These are phyloP conservation scores for Sordariomycetes sp. DNA, from an alignment of 2,329 filamentous ascomycete species.

Conservation along the genomic window DNA sequence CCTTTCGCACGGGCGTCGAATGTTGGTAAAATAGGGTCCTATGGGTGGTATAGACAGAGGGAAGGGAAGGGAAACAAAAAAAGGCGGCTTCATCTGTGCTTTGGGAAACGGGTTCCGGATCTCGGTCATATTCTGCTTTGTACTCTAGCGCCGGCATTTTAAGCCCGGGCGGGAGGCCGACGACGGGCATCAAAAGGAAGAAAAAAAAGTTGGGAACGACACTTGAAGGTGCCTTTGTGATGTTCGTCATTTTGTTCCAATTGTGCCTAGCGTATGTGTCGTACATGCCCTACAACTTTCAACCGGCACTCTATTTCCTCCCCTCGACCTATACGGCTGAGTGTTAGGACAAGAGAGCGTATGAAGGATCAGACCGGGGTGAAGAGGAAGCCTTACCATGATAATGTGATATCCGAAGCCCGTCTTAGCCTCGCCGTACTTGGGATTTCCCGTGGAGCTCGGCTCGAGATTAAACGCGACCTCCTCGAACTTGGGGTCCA, in stretches of 20 bases:
- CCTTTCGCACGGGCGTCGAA: slow-evolving; percentile 9
- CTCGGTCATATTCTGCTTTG: slow-evolving; percentile 12
- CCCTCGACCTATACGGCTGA: slow-evolving; percentile 21
- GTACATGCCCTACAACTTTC: background rate
- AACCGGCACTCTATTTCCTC: slow-evolving; percentile 16
- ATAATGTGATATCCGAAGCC: slow-evolving; percentile 68
- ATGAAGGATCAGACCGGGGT: background rate
- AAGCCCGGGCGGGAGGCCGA: slow-evolving; percentile 16
- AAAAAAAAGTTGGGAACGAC: slow-evolving; percentile 11
- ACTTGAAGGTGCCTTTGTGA: background rate
- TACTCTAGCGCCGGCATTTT: slow-evolving; percentile 34
- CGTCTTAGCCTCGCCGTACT: slow-evolving; percentile 59
- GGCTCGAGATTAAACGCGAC: slow-evolving; percentile 56
- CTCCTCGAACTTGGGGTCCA: slow-evolving; percentile 58
- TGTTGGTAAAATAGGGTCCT: background rate
- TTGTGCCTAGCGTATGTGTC: slow-evolving; percentile 1
- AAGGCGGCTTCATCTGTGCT: background rate
- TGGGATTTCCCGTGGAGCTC: slow-evolving; percentile 51
- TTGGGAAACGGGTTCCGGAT: slow-evolving; percentile 17
- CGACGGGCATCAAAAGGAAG: slow-evolving; percentile 21
- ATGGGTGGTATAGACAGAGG: slow-evolving; percentile 21
- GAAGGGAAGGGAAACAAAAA: background rate
- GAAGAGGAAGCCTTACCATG: slow-evolving; percentile 39
- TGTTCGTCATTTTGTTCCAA: background rate
- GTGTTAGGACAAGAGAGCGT: background rate